A percentile compares a stretch with the other conserved stretches of the same genome.
Evolutionary conservation across 75 land plant species (phyloP).

Genomic region (Sequoiadendron giganteum): DNA sequence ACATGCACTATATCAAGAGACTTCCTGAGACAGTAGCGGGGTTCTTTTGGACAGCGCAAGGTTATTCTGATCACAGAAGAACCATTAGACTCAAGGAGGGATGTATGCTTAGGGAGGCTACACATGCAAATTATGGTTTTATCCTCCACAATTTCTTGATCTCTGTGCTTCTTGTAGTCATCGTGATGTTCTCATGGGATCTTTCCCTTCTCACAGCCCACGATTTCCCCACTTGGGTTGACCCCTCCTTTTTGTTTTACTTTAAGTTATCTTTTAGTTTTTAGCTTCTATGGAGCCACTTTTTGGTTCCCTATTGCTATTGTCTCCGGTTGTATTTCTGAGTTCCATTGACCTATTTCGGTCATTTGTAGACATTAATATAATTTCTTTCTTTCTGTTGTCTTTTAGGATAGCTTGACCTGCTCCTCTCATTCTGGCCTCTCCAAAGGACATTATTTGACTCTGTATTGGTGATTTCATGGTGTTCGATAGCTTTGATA

Average conservation of each 20-base stretch:
- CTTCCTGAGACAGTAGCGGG: neutral
- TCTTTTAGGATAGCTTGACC: neutral
- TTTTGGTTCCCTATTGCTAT: too few relatives aligned
- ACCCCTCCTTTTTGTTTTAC: too few relatives aligned
- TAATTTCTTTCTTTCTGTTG: neutral
- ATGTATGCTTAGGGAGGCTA: neutral
- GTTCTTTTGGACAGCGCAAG: neutral
- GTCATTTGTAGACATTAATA: too few relatives aligned
- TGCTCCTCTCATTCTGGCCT: neutral
- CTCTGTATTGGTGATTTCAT: neutral
- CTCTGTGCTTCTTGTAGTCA: neutral
- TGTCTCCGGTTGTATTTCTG: too few relatives aligned
- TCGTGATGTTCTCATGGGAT: too few relatives aligned
- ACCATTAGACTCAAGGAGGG: neutral
- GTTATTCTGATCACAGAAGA: neutral
- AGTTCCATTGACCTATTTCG: too few relatives aligned
- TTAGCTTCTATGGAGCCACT: too few relatives aligned
- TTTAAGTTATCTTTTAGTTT: too few relatives aligned
- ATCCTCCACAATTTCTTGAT: neutral
- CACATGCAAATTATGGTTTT: neutral
- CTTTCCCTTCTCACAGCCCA: too few relatives aligned
- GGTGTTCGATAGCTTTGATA: neutral
- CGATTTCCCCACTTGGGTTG: too few relatives aligned
- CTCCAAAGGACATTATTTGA: neutral
- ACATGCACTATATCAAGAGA: neutral